These are phyloP conservation scores for Coemansia sp. DNA, from an alignment of 192 early-diverging fungal species.

Conservation along the genomic window DNA sequence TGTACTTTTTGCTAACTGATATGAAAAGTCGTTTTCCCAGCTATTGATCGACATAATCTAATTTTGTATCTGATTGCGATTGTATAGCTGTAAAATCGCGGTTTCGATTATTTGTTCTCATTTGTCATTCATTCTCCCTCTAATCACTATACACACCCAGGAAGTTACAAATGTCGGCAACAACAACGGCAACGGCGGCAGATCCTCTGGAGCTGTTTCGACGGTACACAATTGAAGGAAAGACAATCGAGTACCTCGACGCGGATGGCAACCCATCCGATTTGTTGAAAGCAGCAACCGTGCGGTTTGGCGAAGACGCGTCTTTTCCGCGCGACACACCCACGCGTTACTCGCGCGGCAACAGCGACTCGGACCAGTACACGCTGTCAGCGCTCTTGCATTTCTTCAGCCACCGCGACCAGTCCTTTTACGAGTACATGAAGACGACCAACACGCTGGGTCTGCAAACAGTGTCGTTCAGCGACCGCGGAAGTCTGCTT, in stretches of 20 bases:
- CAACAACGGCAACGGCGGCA: slow-evolving; percentile 3
- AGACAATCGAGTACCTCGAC: slow-evolving; percentile 54
- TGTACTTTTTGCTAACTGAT: too few species aligned
- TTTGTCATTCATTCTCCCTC: too few species aligned
- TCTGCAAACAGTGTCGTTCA: slow-evolving; percentile 66
- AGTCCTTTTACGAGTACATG: slow-evolving; percentile 72
- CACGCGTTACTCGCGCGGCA: slow-evolving; percentile 57
- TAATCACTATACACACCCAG: too few species aligned
- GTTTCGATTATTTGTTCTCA: too few species aligned
- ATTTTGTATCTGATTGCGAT: too few species aligned
- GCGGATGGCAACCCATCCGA: slow-evolving; percentile 37
- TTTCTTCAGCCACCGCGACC: slow-evolving; percentile 61
- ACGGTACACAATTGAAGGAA: slow-evolving; percentile 58
- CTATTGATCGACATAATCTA: too few species aligned
- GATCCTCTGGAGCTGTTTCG: slow-evolving; percentile 61
- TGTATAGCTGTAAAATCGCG: too few species aligned
- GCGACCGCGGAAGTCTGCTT: slow-evolving; percentile 67
- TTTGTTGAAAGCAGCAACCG: slow-evolving; percentile 49
- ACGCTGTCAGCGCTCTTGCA: slow-evolving; percentile 69
- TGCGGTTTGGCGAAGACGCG: slow-evolving; percentile 59
- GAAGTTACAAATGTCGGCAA: not conserved
- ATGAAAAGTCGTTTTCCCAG: too few species aligned
- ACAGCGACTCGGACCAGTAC: slow-evolving; percentile 63
- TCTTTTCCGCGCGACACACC: slow-evolving; percentile 59
- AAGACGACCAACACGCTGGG: slow-evolving; percentile 58